Evolutionary conservation across 768 basidiomycete genomes (phyloP).

Genomic region (Podaxis sp.): DNA sequence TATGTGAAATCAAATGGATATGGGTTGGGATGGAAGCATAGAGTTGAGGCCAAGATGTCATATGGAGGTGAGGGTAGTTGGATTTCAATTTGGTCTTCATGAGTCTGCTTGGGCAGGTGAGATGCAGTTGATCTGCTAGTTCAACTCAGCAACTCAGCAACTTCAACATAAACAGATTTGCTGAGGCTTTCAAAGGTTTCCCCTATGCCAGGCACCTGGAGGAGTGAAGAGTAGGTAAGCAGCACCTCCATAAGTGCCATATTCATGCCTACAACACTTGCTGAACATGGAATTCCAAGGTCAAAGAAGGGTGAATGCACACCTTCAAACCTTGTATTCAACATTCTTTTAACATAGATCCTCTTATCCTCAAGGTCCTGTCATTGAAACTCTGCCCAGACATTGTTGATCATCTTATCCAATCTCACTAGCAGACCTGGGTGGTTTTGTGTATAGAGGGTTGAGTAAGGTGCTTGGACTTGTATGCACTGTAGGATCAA

Average conservation of each 20-base stretch:
- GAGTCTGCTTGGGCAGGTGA: constrained; percentile 50
- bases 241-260: constrained; percentile 86
- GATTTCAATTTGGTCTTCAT: too few relatives aligned
- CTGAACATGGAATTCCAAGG: neutral
- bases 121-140: constrained; percentile 23
- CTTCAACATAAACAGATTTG: constrained; percentile 75
- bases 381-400: constrained; percentile 61
- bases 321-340: constrained; percentile 86
- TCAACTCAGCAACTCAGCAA: constrained; percentile 47
- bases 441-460: constrained; percentile 67
- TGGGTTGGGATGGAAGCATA: too few relatives aligned
- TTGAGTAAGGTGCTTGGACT: constrained; percentile 86
- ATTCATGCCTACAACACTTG: constrained; percentile 62
- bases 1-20: too few relatives aligned
- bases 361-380: constrained; percentile 81
- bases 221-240: neutral
- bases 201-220: constrained; percentile 76
- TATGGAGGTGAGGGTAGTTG: too few relatives aligned
- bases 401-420: constrained; percentile 64
- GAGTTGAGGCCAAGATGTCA: too few relatives aligned
- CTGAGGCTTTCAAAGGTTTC: constrained; percentile 86
- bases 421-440: constrained; percentile 59
- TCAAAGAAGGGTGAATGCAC: neutral
- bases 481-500: constrained; percentile 59
- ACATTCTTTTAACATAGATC: constrained; percentile 76